Conservation (phyloP, 306 rosid genomes). For the Myrica gale region DNA sequence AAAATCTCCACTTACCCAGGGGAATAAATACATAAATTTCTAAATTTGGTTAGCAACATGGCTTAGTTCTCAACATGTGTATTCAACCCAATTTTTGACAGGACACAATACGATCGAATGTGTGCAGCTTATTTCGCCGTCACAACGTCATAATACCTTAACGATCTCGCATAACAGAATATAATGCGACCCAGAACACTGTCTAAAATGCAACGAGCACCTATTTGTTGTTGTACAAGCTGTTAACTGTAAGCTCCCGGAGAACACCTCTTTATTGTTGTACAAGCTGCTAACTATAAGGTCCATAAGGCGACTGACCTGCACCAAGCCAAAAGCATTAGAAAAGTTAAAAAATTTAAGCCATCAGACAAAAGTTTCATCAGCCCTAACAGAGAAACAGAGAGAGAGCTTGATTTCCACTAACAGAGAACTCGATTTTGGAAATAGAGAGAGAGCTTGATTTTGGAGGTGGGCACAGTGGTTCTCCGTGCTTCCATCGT, state of each 20-base stretch:
- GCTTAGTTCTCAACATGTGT: too few relatives aligned
- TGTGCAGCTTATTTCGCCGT: background rate
- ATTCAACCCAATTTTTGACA: background rate
- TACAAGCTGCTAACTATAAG: conserved; percentile 96
- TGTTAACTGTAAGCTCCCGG: conserved; percentile 91
- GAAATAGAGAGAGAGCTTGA: too few relatives aligned
- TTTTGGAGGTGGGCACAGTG: too few relatives aligned
- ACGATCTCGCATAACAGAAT: background rate
- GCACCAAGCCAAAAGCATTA: conserved; percentile 24
- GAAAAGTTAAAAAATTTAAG: conserved; percentile 3
- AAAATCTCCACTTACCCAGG: background rate
- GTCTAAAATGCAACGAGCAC: background rate
- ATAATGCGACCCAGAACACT: background rate
- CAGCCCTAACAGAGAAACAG: too few relatives aligned
- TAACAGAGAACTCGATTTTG: too few relatives aligned
- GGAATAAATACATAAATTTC: background rate
- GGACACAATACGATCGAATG: background rate
- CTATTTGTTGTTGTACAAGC: too few relatives aligned
- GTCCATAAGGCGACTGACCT: conserved; percentile 98
- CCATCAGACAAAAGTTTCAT: background rate
- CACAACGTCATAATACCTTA: background rate
- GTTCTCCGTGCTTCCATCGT: too few relatives aligned
- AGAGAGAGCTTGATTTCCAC: too few relatives aligned
- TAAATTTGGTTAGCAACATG: too few relatives aligned
- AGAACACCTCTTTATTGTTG: conserved; percentile 95